These are phyloP conservation scores for Blastocystis sp. DNA, from an alignment of 352 stramenopile genomes.

Conservation along the genomic window DNA sequence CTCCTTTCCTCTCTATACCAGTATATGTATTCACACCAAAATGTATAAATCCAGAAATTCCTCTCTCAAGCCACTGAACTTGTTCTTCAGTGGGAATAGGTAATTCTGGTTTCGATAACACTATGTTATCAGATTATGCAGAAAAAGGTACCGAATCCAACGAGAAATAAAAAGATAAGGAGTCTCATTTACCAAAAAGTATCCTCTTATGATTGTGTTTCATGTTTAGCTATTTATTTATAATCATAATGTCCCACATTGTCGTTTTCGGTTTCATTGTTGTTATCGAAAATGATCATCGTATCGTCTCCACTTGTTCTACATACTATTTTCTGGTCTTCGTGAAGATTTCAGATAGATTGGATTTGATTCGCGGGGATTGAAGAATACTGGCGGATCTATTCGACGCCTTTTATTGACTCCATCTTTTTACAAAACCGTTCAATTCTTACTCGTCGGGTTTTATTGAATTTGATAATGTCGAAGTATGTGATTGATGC, in stretches of 20 bases:
- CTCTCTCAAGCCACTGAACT: conserved; percentile 53
- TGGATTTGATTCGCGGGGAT: too few relatives aligned
- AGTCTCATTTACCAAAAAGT: conserved; percentile 41
- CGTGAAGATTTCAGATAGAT: too few relatives aligned
- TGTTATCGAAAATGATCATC: neutral
- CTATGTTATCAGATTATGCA: neutral
- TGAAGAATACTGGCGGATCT: too few relatives aligned
- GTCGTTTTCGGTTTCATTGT: too few relatives aligned
- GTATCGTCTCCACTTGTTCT: neutral
- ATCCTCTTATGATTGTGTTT: conserved; percentile 29
- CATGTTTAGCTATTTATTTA: neutral
- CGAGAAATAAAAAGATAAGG: conserved; percentile 12
- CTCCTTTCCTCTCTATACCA: neutral
- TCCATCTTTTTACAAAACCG: neutral
- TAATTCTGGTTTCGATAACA: conserved; percentile 10
- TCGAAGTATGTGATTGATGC: neutral
- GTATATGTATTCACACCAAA: conserved; percentile 62
- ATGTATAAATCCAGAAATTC: conserved; percentile 46
- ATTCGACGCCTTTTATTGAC: too few relatives aligned
- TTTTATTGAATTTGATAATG: neutral
- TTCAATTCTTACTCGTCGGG: neutral
- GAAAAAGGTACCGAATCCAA: neutral
- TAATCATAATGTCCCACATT: neutral
- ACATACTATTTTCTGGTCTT: too few relatives aligned
- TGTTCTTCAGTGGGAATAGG: conserved; percentile 60